Conservation (phyloP, 345 rosid genomes). For the Pistacia vera region DNA sequence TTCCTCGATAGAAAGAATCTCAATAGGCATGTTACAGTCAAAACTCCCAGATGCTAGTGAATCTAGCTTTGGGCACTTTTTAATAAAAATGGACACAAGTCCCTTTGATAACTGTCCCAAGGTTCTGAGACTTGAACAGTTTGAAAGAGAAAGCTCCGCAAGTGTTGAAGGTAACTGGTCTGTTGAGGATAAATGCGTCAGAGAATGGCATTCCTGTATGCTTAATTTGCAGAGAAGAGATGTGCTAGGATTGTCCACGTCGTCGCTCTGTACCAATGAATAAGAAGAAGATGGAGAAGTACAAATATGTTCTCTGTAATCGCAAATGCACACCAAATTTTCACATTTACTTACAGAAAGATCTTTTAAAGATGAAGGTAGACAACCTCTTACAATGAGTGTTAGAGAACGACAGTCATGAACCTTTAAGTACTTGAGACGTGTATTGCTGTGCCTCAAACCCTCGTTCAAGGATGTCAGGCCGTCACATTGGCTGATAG, state of each 20-base stretch:
- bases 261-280: not conserved
- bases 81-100: not conserved
- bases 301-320: not conserved
- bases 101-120: not conserved
- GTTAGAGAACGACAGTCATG: no score
- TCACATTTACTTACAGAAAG: no score
- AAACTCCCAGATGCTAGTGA: not conserved
- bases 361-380: no score
- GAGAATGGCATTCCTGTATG: slow-evolving; percentile 1
- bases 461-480: no score
- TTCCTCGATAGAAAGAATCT: not conserved
- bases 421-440: no score
- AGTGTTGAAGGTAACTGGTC: slow-evolving; percentile 18
- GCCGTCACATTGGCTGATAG: no score
- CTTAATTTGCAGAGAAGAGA: not conserved
- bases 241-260: not conserved
- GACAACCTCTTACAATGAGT: no score
- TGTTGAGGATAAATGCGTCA: not conserved
- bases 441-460: no score
- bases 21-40: not conserved
- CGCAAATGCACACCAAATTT: not conserved
- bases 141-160: not conserved
- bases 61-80: not conserved
- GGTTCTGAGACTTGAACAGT: not conserved
- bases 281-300: not conserved